Evolutionary conservation across 2,329 filamentous ascomycete genomes (phyloP), one percentile per base, ranked within the genome.

Genomic region (Cercospora zeae-maydis): DNA sequence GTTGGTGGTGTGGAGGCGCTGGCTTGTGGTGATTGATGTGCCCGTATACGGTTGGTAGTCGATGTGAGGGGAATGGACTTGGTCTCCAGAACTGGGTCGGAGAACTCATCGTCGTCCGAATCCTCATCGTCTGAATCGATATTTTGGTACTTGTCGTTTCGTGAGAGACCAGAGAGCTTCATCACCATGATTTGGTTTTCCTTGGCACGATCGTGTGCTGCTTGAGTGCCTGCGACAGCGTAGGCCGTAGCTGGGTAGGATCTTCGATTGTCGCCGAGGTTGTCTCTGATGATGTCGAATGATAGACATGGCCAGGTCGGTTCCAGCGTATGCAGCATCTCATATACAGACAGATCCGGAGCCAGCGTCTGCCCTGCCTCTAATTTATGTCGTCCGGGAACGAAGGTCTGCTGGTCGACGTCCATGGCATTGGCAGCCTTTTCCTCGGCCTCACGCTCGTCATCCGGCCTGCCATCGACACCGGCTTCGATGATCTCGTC

Each of bases 271-370:
- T 96, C 89, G 69, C 95, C 95, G 16, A 99, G 84, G 58, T 83
- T 83, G 78, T 99, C 95, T 71, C 84, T 88, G 66, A 99, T 79
- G 64, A 99, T 89, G 75, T 98, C 95, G 78, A 97, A 96, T 1
- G 93, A 98, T 14, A 99, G 84, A 76, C 95, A 99, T 2, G 95
- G 95, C 95, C 95, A 99, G 1, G 92, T 92, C 7, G 93, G 93
- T 77, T 90, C 95, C 67, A 99, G 85, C 65, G 87, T 92, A 82
- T 99, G 95, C 63, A 99, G 86, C 92, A 99, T 96, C 76, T 97
- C 90, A 81, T 99, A 99, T 5, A 93, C 93, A n/a, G 90, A 91
- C 63, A 91, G 83, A 78, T 99, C 95, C 13, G 95, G 93, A 3
- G 92, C 87, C 61, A 99, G 84, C 4, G 92, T 93, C 81, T 98